These are phyloP conservation scores for Fimicolochytrium jonesii DNA, from an alignment of 192 early-diverging fungal genomes.

Conservation along the genomic window DNA sequence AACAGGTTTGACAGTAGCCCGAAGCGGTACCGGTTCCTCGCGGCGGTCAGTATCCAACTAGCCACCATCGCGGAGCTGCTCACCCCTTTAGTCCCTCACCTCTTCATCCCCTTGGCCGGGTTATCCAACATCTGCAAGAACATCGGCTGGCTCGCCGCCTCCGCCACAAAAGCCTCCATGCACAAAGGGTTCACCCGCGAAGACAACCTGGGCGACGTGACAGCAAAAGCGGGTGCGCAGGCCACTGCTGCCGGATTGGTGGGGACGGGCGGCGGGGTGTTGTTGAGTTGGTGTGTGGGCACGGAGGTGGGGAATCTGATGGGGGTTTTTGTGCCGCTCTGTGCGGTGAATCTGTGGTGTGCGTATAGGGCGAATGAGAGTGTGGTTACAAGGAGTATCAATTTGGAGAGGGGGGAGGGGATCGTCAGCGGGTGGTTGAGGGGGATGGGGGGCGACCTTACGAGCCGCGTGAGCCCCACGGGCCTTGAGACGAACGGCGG, in stretches of 20 bases:
- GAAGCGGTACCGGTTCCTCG: slow-evolving; percentile 76
- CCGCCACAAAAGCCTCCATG: slow-evolving; percentile 77
- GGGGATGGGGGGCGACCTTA: too few species aligned
- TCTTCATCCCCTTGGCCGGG: slow-evolving; percentile 70
- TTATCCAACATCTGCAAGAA: slow-evolving; percentile 81
- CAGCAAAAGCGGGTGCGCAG: slow-evolving; percentile 80
- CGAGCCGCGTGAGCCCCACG: neutral
- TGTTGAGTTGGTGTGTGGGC: slow-evolving; percentile 41
- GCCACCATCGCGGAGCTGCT: slow-evolving; percentile 74
- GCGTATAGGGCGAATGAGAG: slow-evolving; percentile 65
- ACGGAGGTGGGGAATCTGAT: slow-evolving; percentile 55
- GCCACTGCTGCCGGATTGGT: slow-evolving; percentile 75
- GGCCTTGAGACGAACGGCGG: neutral
- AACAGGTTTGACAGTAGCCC: slow-evolving; percentile 79
- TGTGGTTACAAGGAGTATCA: slow-evolving; percentile 60
- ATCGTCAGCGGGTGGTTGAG: too few species aligned
- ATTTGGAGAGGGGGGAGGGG: slow-evolving; percentile 48
- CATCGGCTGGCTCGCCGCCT: slow-evolving; percentile 79
- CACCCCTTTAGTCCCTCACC: slow-evolving; percentile 72
- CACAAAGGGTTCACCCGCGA: slow-evolving; percentile 66
- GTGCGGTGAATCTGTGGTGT: slow-evolving; percentile 63
- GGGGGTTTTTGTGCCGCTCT: slow-evolving; percentile 64
- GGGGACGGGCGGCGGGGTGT: slow-evolving; percentile 56
- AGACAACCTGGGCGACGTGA: slow-evolving; percentile 83
- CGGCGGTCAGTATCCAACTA: slow-evolving; percentile 64